Evolutionary conservation across 2,329 filamentous ascomycete genomes (phyloP), one percentile per base, ranked within the genome.

Genomic region (Fusarium sp.): DNA sequence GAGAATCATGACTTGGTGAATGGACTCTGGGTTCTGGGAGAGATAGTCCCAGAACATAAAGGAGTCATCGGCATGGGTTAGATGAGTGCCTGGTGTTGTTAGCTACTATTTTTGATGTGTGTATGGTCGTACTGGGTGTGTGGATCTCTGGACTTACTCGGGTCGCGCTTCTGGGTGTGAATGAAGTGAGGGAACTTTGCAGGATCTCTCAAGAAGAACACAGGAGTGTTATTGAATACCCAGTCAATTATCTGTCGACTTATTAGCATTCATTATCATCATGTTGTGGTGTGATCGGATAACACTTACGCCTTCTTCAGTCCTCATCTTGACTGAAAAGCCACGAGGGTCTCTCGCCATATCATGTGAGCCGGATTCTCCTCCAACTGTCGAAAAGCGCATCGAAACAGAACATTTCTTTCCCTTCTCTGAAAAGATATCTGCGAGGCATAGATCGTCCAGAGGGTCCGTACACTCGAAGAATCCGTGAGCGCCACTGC

Each of bases 321-420:
- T 93, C 38, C 89, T 85, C 80, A 94, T 91, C 80, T 93, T 94
- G 67, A 92, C 83, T 2, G 90, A 85, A 73, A 94, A 93, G 0
- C 92, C 92, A 73, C 91, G 84, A 11, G 91, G 91, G 70, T 94
- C 91, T 62, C 92, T 88, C 33, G 90, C 91, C 68, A 87, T 89
- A 73, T 94, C 91, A 59, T 91, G 85, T 6, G 89, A 92, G 8
- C 91, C 91, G 60, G 88, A 88, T 78, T 93, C 91, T 62, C 91
- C 91, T 75, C 91, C 91, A 6, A 94, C 91, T 3, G 92, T 94
- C 0, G 91, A 93, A 79, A 94, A 93, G 6, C 92, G 88, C 43
- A 87, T 85, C 2, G 90, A 85, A 65, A 90, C 79, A 17, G 90
- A 88, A 47, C 90, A 92, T 77, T 88, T 88, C 82, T 93, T 93